A percentile compares a stretch with the other conserved stretches of the same genome.
Evolutionary conservation across 164 flowering plant species (phyloP).

Genomic region (Buxus sempervirens): DNA sequence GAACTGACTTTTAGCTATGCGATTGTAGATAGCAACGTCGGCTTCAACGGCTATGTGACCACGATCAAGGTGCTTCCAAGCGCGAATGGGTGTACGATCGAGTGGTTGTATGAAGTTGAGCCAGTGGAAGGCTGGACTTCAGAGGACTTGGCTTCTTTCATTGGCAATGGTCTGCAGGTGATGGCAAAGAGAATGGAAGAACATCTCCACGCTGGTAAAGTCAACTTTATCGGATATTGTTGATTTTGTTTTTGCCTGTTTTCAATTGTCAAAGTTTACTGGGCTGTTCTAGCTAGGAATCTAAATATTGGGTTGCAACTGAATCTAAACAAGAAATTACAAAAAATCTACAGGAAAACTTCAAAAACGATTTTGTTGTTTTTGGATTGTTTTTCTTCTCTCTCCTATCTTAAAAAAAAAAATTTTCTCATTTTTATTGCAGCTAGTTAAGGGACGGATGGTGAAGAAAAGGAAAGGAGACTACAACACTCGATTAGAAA

Average conservation of each 20-base stretch:
- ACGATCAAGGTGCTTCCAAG: conserved; percentile 28
- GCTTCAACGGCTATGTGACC: conserved; percentile 51
- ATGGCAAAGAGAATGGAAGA: conserved; percentile 47
- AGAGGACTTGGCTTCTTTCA: conserved; percentile 26
- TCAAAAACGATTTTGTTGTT: too few relatives aligned
- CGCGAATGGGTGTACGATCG: conserved; percentile 29
- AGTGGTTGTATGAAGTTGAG: conserved; percentile 42
- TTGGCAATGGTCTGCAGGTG: conserved; percentile 23
- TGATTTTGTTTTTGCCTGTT: too few relatives aligned
- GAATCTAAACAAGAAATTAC: too few relatives aligned
- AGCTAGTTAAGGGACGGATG: too few relatives aligned
- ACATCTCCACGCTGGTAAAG: conserved; percentile 17
- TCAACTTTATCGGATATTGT: too few relatives aligned
- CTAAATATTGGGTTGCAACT: too few relatives aligned
- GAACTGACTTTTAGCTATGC: conserved; percentile 38
- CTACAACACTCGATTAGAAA: too few relatives aligned
- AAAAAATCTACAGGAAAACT: too few relatives aligned
- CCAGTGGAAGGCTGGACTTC: conserved; percentile 38
- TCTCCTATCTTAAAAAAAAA: too few relatives aligned
- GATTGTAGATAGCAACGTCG: conserved; percentile 50
- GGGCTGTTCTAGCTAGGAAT: not conserved
- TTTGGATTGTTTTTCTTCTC: too few relatives aligned
- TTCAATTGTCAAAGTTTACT: too few relatives aligned
- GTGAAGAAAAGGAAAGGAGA: not conserved
- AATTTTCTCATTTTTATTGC: too few relatives aligned